Conservation (phyloP, 2,329 filamentous ascomycete species). For the Talaromyces sp. region DNA sequence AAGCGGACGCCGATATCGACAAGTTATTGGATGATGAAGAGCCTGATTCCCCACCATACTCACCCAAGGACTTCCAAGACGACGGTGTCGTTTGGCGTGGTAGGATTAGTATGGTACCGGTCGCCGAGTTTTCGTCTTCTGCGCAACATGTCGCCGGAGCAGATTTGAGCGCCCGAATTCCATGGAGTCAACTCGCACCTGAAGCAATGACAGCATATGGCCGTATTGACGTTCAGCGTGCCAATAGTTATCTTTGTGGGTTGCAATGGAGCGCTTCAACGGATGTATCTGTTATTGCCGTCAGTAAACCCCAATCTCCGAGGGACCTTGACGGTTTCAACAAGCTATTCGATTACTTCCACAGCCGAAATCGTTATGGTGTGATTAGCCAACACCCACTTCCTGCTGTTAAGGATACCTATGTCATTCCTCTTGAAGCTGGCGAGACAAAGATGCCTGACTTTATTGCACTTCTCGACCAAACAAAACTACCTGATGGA, state of each 20-base stretch:
- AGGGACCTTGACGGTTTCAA: conserved; percentile 67
- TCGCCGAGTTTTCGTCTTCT: conserved; percentile 74
- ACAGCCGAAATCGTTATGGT: conserved; percentile 78
- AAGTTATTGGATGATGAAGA: conserved; percentile 81
- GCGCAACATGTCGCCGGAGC: conserved; percentile 84
- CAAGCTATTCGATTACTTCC: conserved; percentile 84
- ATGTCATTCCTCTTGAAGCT: conserved; percentile 81
- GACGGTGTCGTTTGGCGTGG: conserved; percentile 81
- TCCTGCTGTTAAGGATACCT: conserved; percentile 82
- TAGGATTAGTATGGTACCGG: conserved; percentile 72
- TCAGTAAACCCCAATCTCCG: conserved; percentile 64
- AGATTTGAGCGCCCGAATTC: conserved; percentile 66
- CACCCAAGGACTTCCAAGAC: conserved; percentile 71
- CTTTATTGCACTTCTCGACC: conserved; percentile 85
- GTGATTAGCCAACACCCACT: conserved; percentile 78
- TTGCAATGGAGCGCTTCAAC: conserved; percentile 79
- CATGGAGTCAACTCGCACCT: conserved; percentile 78
- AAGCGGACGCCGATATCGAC: conserved; percentile 85
- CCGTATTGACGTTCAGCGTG: conserved; percentile 76
- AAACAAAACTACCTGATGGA: conserved; percentile 71
- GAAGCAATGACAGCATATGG: conserved; percentile 64
- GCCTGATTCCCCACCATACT: conserved; percentile 79
- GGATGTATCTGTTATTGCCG: conserved; percentile 78
- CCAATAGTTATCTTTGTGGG: conserved; percentile 87
- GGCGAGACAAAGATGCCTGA: conserved; percentile 72